These are phyloP conservation scores for Paragyromitra xinjiangensis DNA, from an alignment of 495 filamentous ascomycete genomes.

Conservation along the genomic window DNA sequence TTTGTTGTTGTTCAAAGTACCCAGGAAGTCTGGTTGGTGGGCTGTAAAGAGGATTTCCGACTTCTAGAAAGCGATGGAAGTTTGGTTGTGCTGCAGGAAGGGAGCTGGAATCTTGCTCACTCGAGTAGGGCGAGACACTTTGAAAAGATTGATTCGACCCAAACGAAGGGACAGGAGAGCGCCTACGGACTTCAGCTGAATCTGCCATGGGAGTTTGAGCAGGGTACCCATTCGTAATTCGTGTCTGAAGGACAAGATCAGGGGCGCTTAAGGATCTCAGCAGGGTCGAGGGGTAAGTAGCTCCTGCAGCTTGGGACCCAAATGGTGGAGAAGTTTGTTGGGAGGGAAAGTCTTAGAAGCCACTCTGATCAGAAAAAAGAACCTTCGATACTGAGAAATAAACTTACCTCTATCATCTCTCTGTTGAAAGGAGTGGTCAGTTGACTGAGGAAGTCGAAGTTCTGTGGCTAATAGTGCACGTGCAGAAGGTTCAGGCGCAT, in stretches of 20 bases:
- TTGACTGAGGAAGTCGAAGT: background rate
- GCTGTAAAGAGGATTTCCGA: conserved; percentile 9
- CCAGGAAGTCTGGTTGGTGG: conserved; percentile 6
- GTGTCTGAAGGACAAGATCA: conserved; percentile 22
- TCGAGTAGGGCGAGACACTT: conserved; percentile 7
- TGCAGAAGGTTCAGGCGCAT: conserved; percentile 12
- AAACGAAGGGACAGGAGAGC: conserved; percentile 17
- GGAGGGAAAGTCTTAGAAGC: conserved; percentile 21
- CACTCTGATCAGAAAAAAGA: conserved; percentile 13
- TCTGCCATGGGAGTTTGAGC: conserved; percentile 5
- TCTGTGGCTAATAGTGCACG: background rate
- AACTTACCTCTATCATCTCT: conserved; percentile 23
- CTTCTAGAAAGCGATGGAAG: conserved; percentile 18
- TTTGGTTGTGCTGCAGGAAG: conserved; percentile 12
- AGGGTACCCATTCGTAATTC: background rate
- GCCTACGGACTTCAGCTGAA: conserved; percentile 17
- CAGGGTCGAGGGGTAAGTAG: conserved; percentile 14
- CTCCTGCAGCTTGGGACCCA: conserved; percentile 8
- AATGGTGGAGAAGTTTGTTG: conserved; percentile 27
- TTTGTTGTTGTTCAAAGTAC: conserved; percentile 1
- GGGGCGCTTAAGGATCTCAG: conserved; percentile 35
- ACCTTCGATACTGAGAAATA: background rate
- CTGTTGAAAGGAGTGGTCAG: conserved; percentile 5
- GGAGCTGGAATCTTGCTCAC: conserved; percentile 28
- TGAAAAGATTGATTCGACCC: conserved; percentile 25